Percentiles rank a stretch among this genome's conserved stretches.
Evolutionary conservation across 805 yeast genomes (phyloP).

Genomic region (Nakazawaea ambrosiae): DNA sequence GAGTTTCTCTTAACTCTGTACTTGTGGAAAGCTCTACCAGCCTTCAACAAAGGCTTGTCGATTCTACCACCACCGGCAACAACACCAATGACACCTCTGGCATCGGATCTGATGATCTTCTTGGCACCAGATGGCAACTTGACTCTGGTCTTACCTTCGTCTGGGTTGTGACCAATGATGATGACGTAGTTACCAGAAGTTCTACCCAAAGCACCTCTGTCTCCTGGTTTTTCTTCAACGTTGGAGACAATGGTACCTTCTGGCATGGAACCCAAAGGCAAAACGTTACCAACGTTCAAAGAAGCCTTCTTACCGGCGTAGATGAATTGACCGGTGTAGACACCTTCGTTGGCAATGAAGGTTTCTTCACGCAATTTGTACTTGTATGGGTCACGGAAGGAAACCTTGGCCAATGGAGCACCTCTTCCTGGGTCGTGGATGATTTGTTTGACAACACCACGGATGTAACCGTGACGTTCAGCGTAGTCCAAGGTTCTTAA

Average conservation of each 20-base stretch:
- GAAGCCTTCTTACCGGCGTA: constrained; percentile 99
- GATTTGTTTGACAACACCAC: constrained; percentile 98
- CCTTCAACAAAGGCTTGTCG: constrained; percentile 98
- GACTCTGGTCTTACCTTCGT: constrained; percentile 97
- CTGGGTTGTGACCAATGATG: constrained; percentile 98
- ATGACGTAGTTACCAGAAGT: constrained; percentile 99
- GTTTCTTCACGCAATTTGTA: constrained; percentile 97
- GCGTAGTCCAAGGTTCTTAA: constrained; percentile 98
- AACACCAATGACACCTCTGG: constrained; percentile 99
- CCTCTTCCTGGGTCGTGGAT: constrained; percentile 99
- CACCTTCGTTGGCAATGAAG: constrained; percentile 99
- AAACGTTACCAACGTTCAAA: constrained; percentile 92
- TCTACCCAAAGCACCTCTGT: constrained; percentile 88
- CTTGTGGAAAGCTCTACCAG: constrained; percentile 99
- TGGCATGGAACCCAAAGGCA: constrained; percentile 88
- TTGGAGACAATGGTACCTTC: constrained; percentile 47
- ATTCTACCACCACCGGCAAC: constrained; percentile 99
- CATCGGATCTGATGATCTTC: constrained; percentile 90
- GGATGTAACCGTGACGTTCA: constrained; percentile 99
- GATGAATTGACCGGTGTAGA: constrained; percentile 98
- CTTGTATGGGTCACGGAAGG: constrained; percentile 99
- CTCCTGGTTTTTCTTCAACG: constrained; percentile 47
- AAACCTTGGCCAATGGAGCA: constrained; percentile 99
- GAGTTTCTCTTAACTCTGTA: constrained; percentile 99
- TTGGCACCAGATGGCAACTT: constrained; percentile 99